Percentiles rank a stretch among this genome's conserved stretches.
Evolutionary conservation across 495 filamentous ascomycete genomes (phyloP).

Genomic region (Talaromyces nanjingensis): DNA sequence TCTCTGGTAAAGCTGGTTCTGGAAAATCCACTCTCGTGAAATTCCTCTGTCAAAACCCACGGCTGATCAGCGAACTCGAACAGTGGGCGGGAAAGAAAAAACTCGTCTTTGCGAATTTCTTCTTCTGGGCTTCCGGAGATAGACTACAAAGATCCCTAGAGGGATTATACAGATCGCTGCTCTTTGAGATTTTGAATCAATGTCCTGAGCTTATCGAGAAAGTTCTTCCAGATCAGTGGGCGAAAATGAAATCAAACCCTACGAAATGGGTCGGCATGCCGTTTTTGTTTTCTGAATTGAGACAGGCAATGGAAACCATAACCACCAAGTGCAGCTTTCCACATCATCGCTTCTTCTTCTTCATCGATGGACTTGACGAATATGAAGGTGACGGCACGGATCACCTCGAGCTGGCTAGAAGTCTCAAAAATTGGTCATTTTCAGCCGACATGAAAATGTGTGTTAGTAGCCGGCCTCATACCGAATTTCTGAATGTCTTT

Average conservation of each 20-base stretch:
- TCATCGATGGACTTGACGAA: slow-evolving; percentile 44
- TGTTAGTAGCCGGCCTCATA: background rate
- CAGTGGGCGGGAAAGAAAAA: slow-evolving; percentile 13
- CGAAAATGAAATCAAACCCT: background rate
- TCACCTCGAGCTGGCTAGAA: slow-evolving; percentile 12
- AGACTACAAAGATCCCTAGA: slow-evolving; percentile 15
- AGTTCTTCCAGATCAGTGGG: background rate
- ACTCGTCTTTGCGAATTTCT: slow-evolving; percentile 20
- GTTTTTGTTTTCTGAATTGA: background rate
- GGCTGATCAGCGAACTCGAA: slow-evolving; percentile 6
- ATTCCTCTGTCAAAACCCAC: slow-evolving; percentile 16
- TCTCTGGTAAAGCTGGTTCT: slow-evolving; percentile 34
- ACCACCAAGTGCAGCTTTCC: background rate
- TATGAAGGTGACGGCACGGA: slow-evolving; percentile 19
- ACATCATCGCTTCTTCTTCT: slow-evolving; percentile 9
- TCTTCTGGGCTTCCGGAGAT: slow-evolving; percentile 20
- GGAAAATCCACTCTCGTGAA: slow-evolving; percentile 42
- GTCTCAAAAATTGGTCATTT: background rate
- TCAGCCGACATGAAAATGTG: background rate
- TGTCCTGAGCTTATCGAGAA: slow-evolving; percentile 13
- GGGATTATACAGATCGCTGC: slow-evolving; percentile 24
- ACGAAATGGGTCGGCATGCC: background rate
- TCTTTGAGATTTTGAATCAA: slow-evolving; percentile 19
- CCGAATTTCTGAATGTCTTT: background rate
- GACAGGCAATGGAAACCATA: background rate